Evolutionary conservation across 2,329 filamentous ascomycete species (phyloP).

Genomic region (Septoria linicola): DNA sequence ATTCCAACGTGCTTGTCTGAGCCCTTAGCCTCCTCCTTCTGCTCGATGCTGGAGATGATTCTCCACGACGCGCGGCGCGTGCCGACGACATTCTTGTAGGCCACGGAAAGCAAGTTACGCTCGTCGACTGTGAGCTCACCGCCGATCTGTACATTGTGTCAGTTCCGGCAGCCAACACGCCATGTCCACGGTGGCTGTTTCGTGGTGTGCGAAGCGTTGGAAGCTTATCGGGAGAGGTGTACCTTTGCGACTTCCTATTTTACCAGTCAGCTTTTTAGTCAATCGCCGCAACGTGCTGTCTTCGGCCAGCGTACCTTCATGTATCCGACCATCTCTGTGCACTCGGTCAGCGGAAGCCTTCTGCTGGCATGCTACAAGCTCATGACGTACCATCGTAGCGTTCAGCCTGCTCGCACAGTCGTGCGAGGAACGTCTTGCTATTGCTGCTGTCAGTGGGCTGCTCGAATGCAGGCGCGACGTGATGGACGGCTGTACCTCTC

Average conservation of each 20-base stretch:
- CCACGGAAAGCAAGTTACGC: slow-evolving; percentile 92
- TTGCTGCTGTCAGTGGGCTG: slow-evolving; percentile 45
- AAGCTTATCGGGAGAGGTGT: slow-evolving; percentile 38
- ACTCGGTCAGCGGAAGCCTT: slow-evolving; percentile 26
- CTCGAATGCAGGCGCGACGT: slow-evolving; percentile 23
- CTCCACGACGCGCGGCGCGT: slow-evolving; percentile 98
- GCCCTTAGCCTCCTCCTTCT: slow-evolving; percentile 99
- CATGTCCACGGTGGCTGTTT: slow-evolving; percentile 14
- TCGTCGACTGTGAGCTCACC: slow-evolving; percentile 68
- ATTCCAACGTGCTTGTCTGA: slow-evolving; percentile 89
- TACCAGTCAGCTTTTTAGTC: slow-evolving; percentile 37
- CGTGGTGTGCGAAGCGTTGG: slow-evolving; percentile 16
- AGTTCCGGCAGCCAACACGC: slow-evolving; percentile 10
- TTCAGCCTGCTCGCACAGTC: slow-evolving; percentile 99
- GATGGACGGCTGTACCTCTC: slow-evolving; percentile 45
- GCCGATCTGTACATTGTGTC: slow-evolving; percentile 52
- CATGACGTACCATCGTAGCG: slow-evolving; percentile 83
- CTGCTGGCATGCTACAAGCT: slow-evolving; percentile 6
- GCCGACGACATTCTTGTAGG: slow-evolving; percentile 99
- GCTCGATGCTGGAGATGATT: slow-evolving; percentile 99
- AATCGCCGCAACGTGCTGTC: slow-evolving; percentile 1
- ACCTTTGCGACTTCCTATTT: slow-evolving; percentile 88
- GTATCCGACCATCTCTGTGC: slow-evolving; percentile 89
- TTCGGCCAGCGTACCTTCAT: slow-evolving; percentile 72
- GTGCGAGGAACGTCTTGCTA: slow-evolving; percentile 99